Conservation (phyloP, 139 green algal genomes). For the Auxenochlorella pyrenoidosa region DNA sequence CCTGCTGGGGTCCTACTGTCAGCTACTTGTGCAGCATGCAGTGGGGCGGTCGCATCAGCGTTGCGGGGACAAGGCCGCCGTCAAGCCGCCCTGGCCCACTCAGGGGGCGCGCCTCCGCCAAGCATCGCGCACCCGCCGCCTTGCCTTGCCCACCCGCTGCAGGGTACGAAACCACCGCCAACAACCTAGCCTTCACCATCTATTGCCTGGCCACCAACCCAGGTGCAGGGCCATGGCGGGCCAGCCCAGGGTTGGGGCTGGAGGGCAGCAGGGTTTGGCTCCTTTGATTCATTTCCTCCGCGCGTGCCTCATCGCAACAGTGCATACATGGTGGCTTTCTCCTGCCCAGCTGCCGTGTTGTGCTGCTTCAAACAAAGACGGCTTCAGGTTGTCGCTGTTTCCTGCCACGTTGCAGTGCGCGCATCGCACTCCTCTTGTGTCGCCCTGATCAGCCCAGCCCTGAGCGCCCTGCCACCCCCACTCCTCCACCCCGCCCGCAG, state of each 20-base stretch:
- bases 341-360: too few relatives aligned
- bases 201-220: neutral
- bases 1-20: too few relatives aligned
- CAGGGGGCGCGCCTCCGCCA: too few relatives aligned
- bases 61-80: neutral
- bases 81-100: too few relatives aligned
- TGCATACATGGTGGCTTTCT: too few relatives aligned
- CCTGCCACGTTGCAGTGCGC: neutral
- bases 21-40: too few relatives aligned
- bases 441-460: neutral
- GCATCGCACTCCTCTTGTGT: neutral
- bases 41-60: neutral
- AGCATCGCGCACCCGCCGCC: too few relatives aligned
- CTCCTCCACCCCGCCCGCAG: neutral
- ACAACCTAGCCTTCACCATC: neutral
- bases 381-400: too few relatives aligned
- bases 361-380: too few relatives aligned
- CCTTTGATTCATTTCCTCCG: neutral
- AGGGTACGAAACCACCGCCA: slow-evolving; percentile 11
- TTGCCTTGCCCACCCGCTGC: neutral
- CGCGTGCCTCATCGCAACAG: too few relatives aligned
- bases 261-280: too few relatives aligned
- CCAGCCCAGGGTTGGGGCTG: too few relatives aligned
- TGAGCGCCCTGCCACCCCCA: neutral
- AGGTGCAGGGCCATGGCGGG: neutral